Evolutionary conservation across 2,329 filamentous ascomycete species (phyloP).

Genomic region (Calonectria pteridis): DNA sequence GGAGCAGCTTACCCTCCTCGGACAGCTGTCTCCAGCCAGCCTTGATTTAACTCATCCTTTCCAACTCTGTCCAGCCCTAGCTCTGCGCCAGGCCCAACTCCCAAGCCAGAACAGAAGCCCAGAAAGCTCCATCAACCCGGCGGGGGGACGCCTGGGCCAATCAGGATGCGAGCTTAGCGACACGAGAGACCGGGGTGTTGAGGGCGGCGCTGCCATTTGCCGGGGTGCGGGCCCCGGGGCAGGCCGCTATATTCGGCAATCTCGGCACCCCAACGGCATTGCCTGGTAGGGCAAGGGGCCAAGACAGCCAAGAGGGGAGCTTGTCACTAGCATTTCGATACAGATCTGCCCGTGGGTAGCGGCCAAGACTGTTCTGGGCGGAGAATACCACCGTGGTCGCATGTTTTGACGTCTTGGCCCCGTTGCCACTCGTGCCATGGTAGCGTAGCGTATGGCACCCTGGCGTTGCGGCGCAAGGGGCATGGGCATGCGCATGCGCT

Average conservation of each 20-base stretch:
- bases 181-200: background rate
- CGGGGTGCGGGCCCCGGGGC: background rate
- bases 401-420: conserved; percentile 1
- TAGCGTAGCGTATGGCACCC: background rate
- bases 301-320: background rate
- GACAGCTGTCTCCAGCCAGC: background rate
- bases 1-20: background rate
- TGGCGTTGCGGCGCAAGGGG: background rate
- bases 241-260: conserved; percentile 8
- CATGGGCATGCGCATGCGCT: too few species aligned
- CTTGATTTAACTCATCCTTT: background rate
- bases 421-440: background rate
- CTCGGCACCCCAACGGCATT: conserved; percentile 7
- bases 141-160: too few species aligned
- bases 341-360: background rate
- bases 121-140: too few species aligned
- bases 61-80: background rate
- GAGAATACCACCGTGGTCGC: background rate
- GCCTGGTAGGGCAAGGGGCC: background rate
- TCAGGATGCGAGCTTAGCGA: background rate
- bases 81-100: background rate
- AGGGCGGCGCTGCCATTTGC: background rate
- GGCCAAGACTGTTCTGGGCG: background rate
- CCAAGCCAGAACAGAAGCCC: too few species aligned
- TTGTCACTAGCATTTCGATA: background rate